phyloP scores from a whole-genome alignment of 2,329 filamentous ascomycete species.

The Thelonectria olida region DNA sequence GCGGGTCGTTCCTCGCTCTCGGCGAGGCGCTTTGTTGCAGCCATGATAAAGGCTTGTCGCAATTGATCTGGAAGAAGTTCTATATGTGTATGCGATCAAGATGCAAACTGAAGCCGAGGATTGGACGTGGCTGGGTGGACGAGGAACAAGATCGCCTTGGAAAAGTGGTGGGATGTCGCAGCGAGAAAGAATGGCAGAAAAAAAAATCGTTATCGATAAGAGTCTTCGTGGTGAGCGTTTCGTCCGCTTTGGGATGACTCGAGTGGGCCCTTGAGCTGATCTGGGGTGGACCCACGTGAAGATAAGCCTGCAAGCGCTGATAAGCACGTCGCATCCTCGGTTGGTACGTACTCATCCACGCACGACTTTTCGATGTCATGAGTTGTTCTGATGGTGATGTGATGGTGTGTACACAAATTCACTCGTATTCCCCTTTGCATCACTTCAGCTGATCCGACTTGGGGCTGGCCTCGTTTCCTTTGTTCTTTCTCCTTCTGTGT shows the following conservation, averaged over 20 bases:
- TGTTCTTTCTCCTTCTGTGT: background rate
- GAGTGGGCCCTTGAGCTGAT: too few relatives aligned
- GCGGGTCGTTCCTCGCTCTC: slow-evolving; percentile 49
- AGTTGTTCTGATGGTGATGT: background rate
- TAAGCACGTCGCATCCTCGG: background rate
- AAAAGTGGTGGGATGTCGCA: slow-evolving; percentile 35
- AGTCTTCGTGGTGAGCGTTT: background rate
- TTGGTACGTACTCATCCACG: slow-evolving; percentile 11
- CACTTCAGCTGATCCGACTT: background rate
- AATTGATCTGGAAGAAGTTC: background rate
- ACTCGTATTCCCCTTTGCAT: background rate
- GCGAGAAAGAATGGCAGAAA: slow-evolving; percentile 14
- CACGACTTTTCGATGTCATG: background rate
- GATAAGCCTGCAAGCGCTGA: background rate
- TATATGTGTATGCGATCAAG: background rate
- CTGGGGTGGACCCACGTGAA: slow-evolving; percentile 15
- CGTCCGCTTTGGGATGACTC: background rate
- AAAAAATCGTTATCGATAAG: slow-evolving; percentile 46
- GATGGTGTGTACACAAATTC: background rate
- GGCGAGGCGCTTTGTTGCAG: slow-evolving; percentile 52
- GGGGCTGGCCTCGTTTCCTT: background rate
- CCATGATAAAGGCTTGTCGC: slow-evolving; percentile 41
- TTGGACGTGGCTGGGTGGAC: slow-evolving; percentile 24
- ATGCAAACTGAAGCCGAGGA: background rate
- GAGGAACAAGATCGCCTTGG: slow-evolving; percentile 25